These are phyloP conservation scores for Calocybe gangraenosa DNA, from an alignment of 768 basidiomycete genomes.

Conservation along the genomic window DNA sequence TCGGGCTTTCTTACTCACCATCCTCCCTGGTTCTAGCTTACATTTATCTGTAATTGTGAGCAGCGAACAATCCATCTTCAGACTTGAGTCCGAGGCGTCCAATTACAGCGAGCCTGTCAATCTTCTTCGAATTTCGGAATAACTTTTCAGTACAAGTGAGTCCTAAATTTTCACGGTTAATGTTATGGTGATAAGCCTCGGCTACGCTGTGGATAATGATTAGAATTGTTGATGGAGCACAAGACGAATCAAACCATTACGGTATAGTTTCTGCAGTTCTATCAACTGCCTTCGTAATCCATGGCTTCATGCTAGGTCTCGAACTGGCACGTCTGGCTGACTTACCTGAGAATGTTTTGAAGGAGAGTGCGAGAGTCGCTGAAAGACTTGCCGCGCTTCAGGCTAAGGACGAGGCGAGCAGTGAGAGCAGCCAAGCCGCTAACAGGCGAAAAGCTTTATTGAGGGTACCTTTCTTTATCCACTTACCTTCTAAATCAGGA, in stretches of 20 bases:
- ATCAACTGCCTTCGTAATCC: not conserved
- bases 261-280: slow-evolving; percentile 37
- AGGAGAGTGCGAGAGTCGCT: slow-evolving; percentile 59
- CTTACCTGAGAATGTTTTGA: slow-evolving; percentile 68
- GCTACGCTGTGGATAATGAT: too few relatives aligned
- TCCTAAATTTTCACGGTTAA: slow-evolving; percentile 2
- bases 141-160: slow-evolving; percentile 74
- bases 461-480: slow-evolving; percentile 39
- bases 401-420: slow-evolving; percentile 52
- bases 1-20: not conserved
- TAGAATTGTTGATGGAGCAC: slow-evolving; percentile 68
- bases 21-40: slow-evolving; percentile 42
- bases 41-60: slow-evolving; percentile 78
- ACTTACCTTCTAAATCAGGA: not conserved
- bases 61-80: not conserved
- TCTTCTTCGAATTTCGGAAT: slow-evolving; percentile 61
- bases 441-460: slow-evolving; percentile 65
- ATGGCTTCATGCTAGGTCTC: slow-evolving; percentile 49
- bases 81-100: not conserved
- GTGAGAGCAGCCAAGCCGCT: slow-evolving; percentile 54
- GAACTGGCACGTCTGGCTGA: slow-evolving; percentile 88
- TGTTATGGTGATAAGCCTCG: too few relatives aligned
- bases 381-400: slow-evolving; percentile 55
- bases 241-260: slow-evolving; percentile 64
- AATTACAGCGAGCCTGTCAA: slow-evolving; percentile 45